Base-by-base conservation (phyloP, 73 alveolate genomes). In the Stentor roeselii region DNA sequence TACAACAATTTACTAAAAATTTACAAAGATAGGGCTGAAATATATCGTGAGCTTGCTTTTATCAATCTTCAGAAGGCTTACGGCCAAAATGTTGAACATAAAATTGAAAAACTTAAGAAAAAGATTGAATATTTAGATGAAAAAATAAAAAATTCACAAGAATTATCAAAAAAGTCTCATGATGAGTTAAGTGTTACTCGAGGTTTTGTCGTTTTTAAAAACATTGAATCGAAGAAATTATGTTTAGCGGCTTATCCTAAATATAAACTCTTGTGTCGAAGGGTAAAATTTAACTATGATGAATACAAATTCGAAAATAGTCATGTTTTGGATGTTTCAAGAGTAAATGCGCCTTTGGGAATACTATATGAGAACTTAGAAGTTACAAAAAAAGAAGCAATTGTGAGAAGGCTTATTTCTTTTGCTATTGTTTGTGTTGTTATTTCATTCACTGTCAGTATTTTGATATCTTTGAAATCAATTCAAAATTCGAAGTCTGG, bases 121-220 rank as follows among this genome's bases (percentile, higher is more conserved):
- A 59, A 88, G 78, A 76, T 87, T 34, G 41, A 60, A 11, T 75
- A 59, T 39, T 61, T 90, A 82, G 90, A 90, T 38, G 78, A 4
- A 32, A 77, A 87, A 39, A 50, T 89, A 36, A 74, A 82, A 4
- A 50, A 42, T 15, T 75, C 41, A 37, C 31, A 40, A 2, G 74
- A 87, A 50, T 82, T 84, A 4, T 42, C 39, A 14, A 35, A 86
- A 3, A 87, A 75, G 38, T 59, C 82, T 3, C 82, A 75, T 58
- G 60, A 83, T 50, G 89, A 88, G 59, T 77, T 88, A 2, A 89
- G 86, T 4, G 42, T 82, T 0, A 37, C 83, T 3, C 83, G 90
- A 36, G 95, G 91, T 4, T 90, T 90, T 78, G 87, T 90, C 0
- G 59, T 87, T 39, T 90, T 87, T 59, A 77, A 90, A 30, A 80